These are phyloP conservation scores for Raphanus hybrid DNA, from an alignment of 441 rosid genomes.

Conservation along the genomic window DNA sequence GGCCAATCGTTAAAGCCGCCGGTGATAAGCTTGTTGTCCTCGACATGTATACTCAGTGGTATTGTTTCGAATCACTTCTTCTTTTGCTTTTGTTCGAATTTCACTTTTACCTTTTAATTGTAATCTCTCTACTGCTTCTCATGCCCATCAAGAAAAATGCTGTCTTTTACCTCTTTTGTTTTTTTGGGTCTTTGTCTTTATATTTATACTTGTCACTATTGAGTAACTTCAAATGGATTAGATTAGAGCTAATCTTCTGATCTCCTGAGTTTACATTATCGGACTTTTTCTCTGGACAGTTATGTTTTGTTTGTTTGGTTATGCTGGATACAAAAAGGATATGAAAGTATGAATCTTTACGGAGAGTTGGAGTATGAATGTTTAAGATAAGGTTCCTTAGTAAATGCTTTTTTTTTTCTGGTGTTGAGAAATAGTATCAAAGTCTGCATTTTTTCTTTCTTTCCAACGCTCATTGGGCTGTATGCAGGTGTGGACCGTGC, in stretches of 20 bases:
- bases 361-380: background rate
- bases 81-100: no score
- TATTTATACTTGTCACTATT: background rate
- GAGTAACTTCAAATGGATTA: background rate
- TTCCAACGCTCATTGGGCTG: background rate
- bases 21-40: constrained; percentile 83
- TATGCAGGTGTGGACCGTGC: constrained; percentile 91
- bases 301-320: background rate
- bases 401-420: background rate
- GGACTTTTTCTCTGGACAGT: no score
- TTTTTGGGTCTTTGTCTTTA: no score
- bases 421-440: background rate
- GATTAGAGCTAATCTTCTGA: no score
- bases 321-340: background rate
- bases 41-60: constrained; percentile 74
- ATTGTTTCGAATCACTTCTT: no score
- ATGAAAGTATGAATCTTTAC: background rate
- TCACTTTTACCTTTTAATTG: background rate
- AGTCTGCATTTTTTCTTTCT: background rate
- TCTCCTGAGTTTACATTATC: no score
- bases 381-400: background rate
- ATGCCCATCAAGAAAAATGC: background rate
- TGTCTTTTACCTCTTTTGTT: background rate
- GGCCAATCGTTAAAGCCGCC: constrained; percentile 90
- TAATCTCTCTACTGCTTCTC: background rate